Evolutionary conservation across 1,139 yeast genomes (phyloP), one percentile per base, ranked within the genome.

Genomic region (Yamadazyma blattariae): DNA sequence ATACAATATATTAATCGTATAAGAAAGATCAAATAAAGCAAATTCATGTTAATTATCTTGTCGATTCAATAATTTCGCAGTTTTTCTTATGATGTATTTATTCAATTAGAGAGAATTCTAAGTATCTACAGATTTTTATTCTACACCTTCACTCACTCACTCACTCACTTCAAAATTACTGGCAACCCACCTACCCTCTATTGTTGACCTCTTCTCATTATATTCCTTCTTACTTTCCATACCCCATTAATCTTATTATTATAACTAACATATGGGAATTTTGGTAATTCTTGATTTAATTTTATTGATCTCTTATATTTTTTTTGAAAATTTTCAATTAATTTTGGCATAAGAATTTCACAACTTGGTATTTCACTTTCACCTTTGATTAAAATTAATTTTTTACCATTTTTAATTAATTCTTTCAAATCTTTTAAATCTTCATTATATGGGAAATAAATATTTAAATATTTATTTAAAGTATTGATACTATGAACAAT

Each of bases 401-500:
- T 65, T 29, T 50, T 51, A 0, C 64, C 63, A 2, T 54, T 43
- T 27, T 29, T 17, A 26, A 46, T 22, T 57, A 39, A 14, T 14
- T 36, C 10, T 36, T 40, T 21, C 28, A 40, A 9, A 39, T 44
- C 20, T 2, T 17, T 10, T 15, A 38, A 11, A 35, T 59, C 45
- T 9, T 41, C 44, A 8, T 21, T 13, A 1, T 30, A 34, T 1
- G 94, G 88, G 0, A 84, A 60, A 46, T 85, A 80, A 2, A 88
- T 37, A 40, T 84, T 79, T 34, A 85, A 50, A 23, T 60, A 50
- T 8, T 59, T 52, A 1, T 60, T 51, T 0, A 44, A 41, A 1
- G 45, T 38, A 48, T 83, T 74, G n/a, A 87, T 61, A 2, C 92
- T 82, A 51, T 83, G 92, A 2, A 83, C 59, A 32, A 82, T 58